Evolutionary conservation across 2,329 filamentous ascomycete species (phyloP), one percentile per base, ranked within the genome.

Genomic region (Pseudogymnoascus sp.): DNA sequence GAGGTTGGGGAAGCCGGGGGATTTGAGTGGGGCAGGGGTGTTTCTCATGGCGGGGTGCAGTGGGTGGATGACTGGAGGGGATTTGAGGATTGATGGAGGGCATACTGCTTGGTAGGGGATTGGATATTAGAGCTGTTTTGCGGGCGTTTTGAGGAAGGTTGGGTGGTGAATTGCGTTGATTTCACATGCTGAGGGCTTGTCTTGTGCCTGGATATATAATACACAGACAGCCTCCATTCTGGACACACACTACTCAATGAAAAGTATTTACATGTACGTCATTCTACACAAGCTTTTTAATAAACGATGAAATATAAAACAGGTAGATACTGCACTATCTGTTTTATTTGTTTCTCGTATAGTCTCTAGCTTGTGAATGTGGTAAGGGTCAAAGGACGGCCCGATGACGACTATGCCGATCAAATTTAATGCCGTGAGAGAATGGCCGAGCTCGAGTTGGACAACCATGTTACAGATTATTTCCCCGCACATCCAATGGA

Each of bases 11-110:
- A 77, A 75, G 25, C 88, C 89, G 0, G 79, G 85, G 59, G 89
- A 92, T 73, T 90, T 89, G 74, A 82, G 87, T 59, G 88, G 88
- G 3, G 86, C 88, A 1, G 87, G 86, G 3, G 82, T 88, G 8
- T 90, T 89, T 72, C 77, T 89, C 67, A 75, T 89, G 23, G 87
- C 84, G 69, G 83, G 88, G 69, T 86, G 86, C 1, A 87, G 84
- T 72, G 83, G 82, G 64, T 89, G 87, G 71, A 89, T 90, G 85
- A 89, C 87, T 0, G 87, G 85, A 4, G 23, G 10, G 18, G 34
- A 60, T 38, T 23, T 60, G 56, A 60, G 34, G n/a, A 25, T 60
- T 4, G 59, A 60, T 42, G 59, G 59, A 1, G 59, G 34, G 4
- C 18, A 60, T 28, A 60, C 34, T 40, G 34, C 59, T n/a, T 60